Evolutionary conservation across 2,329 filamentous ascomycete genomes (phyloP), one percentile per base, ranked within the genome.

Genomic region (Aspergillus viridinutans): DNA sequence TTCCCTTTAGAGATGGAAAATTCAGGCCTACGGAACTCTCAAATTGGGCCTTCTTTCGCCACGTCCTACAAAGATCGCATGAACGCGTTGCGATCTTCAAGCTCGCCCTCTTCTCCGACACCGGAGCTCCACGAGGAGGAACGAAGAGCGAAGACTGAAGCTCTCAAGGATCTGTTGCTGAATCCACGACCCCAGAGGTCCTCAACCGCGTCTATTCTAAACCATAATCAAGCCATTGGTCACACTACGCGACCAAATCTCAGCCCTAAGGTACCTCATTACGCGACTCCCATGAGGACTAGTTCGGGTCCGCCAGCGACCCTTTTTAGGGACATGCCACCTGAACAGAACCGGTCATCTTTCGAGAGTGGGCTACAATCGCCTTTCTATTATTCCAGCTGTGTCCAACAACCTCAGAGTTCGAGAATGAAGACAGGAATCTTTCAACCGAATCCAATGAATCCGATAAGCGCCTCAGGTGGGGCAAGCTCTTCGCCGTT

Each of bases 1-100:
- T 89, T 91, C 58, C 72, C 85, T 7, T 81, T 86, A 60, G 90
- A 95, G 68, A 77, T 92, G 49, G 85, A 90, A 61, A 82, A 82
- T 25, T 81, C 79, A 20, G 71, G 78, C n/a, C 74, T 72, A 43
- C 79, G 80, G 21, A 78, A 79, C 47, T 79, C 76, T 49, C 76
- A 80, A 29, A 82, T 86, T 63, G 88, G 82, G 3, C 86, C 86
- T 28, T 82, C 87, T 1, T 90, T 90, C 69, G 86, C 88, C 4
- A 88, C 86, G 14, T 74, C 77, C 8, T 79, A 77, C 59, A 74
- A 74, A 57, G 75, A 79, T 58, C 72, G 76, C 52, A 78, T 79
- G 69, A 73, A 75, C 51, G 76, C 76, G 20, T 60, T 78, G 53
- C 74, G 74, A 29, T 71, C 75, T 32, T 63, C 69, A 17, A 72